These are phyloP conservation scores for Rhodofomes roseus DNA, from an alignment of 1,284 basidiomycete species.

Conservation along the genomic window DNA sequence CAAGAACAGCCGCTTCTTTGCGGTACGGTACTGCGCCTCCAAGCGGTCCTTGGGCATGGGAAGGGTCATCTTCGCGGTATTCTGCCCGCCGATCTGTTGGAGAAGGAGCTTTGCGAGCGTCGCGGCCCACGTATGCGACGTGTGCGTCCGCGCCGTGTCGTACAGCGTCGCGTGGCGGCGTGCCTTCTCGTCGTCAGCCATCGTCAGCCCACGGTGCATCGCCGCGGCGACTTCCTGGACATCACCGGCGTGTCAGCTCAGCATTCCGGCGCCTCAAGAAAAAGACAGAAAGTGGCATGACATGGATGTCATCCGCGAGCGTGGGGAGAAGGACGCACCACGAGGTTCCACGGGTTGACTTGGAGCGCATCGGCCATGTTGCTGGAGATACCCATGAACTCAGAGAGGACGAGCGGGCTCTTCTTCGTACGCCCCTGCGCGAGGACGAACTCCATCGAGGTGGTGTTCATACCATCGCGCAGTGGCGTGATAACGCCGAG, in stretches of 20 bases:
- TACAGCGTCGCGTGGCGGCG: slow-evolving; percentile 77
- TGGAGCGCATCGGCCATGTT: slow-evolving; percentile 82
- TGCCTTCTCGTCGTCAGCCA: slow-evolving; percentile 77
- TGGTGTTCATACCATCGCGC: slow-evolving; percentile 99
- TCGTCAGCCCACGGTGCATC: slow-evolving; percentile 85
- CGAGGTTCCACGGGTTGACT: slow-evolving; percentile 88
- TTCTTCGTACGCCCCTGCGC: slow-evolving; percentile 83
- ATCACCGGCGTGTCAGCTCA: slow-evolving; percentile 9
- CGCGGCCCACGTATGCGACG: slow-evolving; percentile 94
- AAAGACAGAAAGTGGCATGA: too few relatives aligned
- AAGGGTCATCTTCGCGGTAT: slow-evolving; percentile 85
- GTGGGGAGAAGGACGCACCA: slow-evolving; percentile 43
- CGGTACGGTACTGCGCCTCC: slow-evolving; percentile 61
- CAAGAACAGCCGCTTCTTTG: slow-evolving; percentile 85
- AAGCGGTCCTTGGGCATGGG: slow-evolving; percentile 71
- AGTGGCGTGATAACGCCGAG: slow-evolving; percentile 94
- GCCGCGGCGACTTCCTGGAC: slow-evolving; percentile 86
- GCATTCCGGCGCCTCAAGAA: too few relatives aligned
- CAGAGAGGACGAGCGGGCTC: slow-evolving; percentile 88
- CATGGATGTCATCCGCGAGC: not conserved
- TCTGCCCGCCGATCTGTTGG: slow-evolving; percentile 76
- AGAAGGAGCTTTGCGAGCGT: slow-evolving; percentile 88
- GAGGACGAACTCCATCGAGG: slow-evolving; percentile 96
- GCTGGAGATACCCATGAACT: slow-evolving; percentile 96
- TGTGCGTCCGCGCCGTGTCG: slow-evolving; percentile 90